These are phyloP conservation scores for Sarocladium oryzae DNA, from an alignment of 2,329 filamentous ascomycete species.

Conservation along the genomic window DNA sequence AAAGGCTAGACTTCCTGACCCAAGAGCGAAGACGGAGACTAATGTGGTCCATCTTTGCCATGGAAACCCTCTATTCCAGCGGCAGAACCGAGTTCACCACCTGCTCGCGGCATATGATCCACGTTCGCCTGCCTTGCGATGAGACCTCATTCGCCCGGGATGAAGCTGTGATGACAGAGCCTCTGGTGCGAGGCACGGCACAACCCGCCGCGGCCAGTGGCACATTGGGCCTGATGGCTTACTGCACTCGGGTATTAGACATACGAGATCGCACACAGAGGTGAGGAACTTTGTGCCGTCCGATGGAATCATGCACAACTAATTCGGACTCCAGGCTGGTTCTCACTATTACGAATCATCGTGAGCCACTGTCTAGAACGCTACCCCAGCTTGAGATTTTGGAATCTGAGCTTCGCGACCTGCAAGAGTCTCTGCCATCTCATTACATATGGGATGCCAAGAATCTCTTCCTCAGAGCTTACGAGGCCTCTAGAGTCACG, in stretches of 20 bases:
- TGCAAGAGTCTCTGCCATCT: conserved; percentile 11
- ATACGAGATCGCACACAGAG: background rate
- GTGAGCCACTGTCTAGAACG: conserved; percentile 12
- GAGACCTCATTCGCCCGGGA: background rate
- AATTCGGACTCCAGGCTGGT: conserved; percentile 12
- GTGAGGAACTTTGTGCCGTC: too few species aligned
- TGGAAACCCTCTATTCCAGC: background rate
- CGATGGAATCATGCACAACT: too few species aligned
- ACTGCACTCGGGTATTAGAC: background rate
- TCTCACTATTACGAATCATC: conserved; percentile 17
- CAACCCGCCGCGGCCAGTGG: background rate
- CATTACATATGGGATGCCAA: conserved; percentile 14
- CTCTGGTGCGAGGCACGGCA: background rate
- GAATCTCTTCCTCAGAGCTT: conserved; percentile 16
- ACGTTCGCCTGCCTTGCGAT: background rate
- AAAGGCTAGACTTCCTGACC: conserved; percentile 11
- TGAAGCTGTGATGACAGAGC: background rate
- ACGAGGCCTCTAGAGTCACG: conserved; percentile 15
- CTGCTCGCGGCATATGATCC: background rate
- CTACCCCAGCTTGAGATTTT: conserved; percentile 11
- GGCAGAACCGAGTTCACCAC: background rate
- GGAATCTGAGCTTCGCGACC: conserved; percentile 10
- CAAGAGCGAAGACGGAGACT: conserved; percentile 15
- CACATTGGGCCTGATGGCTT: background rate
- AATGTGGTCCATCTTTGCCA: conserved; percentile 15